These are phyloP conservation scores for Hypericum androsaemum DNA, from an alignment of 345 rosid species.

Conservation along the genomic window DNA sequence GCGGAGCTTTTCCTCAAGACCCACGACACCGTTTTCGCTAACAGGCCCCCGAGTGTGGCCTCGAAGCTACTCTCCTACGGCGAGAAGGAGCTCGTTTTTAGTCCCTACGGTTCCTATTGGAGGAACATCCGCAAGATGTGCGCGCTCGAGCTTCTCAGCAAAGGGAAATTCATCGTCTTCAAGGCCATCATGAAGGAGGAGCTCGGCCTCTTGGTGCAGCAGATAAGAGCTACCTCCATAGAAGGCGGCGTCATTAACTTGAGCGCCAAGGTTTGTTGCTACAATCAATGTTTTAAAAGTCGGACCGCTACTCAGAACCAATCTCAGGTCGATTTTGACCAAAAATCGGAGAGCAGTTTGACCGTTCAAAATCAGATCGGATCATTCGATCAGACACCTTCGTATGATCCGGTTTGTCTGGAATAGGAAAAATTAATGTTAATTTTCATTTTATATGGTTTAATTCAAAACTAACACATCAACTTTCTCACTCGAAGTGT, in stretches of 20 bases:
- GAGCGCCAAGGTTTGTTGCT: constrained; percentile 12
- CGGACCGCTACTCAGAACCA: no score
- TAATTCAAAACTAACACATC: no score
- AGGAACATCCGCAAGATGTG: constrained; percentile 35
- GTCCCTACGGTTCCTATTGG: constrained; percentile 32
- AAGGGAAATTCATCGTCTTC: constrained; percentile 24
- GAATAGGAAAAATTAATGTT: no score
- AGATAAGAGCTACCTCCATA: constrained; percentile 10
- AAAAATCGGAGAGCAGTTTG: no score
- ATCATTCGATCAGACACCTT: no score
- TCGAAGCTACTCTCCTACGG: constrained; percentile 15
- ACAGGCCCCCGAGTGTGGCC: constrained; percentile 20
- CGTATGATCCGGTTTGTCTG: no score
- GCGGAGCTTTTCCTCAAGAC: constrained; percentile 35
- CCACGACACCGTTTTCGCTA: constrained; percentile 29
- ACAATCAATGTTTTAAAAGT: no score
- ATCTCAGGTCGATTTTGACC: no score
- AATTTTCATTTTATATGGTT: no score
- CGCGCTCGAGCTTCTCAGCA: constrained; percentile 28
- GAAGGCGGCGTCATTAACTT: constrained; percentile 24
- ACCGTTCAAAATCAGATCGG: no score
- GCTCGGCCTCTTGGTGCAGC: constrained; percentile 20
- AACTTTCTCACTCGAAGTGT: no score
- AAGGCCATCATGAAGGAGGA: constrained; percentile 24
- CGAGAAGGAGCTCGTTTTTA: constrained; percentile 15